Evolutionary conservation across 257 asterid genomes (phyloP), one percentile per base, ranked within the genome.

Genomic region (Solanum peruvianum): DNA sequence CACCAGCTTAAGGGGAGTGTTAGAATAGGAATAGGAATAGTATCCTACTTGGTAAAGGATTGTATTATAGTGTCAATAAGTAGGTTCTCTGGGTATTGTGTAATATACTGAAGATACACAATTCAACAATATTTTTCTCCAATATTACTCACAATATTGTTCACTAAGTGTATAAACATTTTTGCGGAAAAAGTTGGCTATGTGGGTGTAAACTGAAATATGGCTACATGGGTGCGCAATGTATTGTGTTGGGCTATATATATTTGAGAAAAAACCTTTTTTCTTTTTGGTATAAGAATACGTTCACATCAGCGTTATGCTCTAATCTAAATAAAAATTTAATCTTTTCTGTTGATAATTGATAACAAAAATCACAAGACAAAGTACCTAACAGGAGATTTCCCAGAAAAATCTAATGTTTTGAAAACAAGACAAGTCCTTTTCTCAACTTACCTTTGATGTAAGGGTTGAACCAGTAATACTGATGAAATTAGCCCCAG

Each of bases 391-490:
- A 47, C 44, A 45, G 69, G 69, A 81, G 4, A 49, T 81, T 16
- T 21, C 27, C 29, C 29, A 80, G 44, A 12, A 81, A 81, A 44
- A 31, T 52, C 62, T 27, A 29, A 81, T 18, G 7, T 49, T 49
- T 18, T 81, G 21, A 49, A 49, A 81, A 81, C 11, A 49, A 81
- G 18, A 18, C n/a, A 0, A 25, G 45, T 41, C 85, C 56, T 49
- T 41, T 29, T 42, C 33, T 52, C 23, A 56, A 87, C 66, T 76
- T 86, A 94, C 99, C 98, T 97, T 97, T 42, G 99, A 97, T 86
- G 99, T 97, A 77, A 97, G 98, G 35, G 99, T 91, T 35, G 99
- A 97, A 90, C 99, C 99, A 88, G 99, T 95, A 88, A 97, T 92
- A 92, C 98, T 96, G 71, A 97, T 96, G 91, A 97, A 97, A 90